Base-by-base conservation (phyloP, 352 stramenopile species). In the Globisporangium heterothallicum region DNA sequence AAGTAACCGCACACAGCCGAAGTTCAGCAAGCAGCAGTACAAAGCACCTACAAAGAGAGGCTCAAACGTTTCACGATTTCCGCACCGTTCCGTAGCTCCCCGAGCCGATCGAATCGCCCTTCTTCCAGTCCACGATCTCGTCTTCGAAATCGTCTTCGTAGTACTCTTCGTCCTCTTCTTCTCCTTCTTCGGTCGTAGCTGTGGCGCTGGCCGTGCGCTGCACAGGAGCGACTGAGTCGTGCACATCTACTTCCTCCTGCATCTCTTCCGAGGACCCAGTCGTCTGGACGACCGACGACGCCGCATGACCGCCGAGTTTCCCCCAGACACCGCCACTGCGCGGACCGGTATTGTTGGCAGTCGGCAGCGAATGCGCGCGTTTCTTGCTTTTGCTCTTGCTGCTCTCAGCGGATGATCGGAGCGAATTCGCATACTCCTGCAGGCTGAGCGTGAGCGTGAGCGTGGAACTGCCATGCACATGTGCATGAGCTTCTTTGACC, bases 41-140 rank as follows among this genome's bases (percentile, higher is more conserved):
- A n/a, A n/a, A n/a, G n/a, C n/a, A n/a, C n/a, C n/a, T n/a, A n/a
- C n/a, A n/a, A n/a, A n/a, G n/a, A n/a, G n/a, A n/a, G n/a, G n/a
- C n/a, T n/a, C n/a, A n/a, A n/a, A n/a, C n/a, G n/a, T n/a, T n/a
- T n/a, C n/a, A n/a, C n/a, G n/a, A n/a, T n/a, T n/a, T n/a, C n/a
- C 52, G 24, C 54, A 82, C 76, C 42, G 72, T 86, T 30, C 77
- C 77, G 54, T 85, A 88, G 56, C 74, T 84, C 2, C 77, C 77
- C 26, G 74, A 78, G 10, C 77, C 77, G 16, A 88, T 74, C 3
- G 70, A 61, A 32, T 74, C 72, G 14, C 65, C 77, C 36, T 72
- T 77, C 24, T 74, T 82, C 77, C 77, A 88, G 34, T 82, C 67
- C 0, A 59, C 68, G 40, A 75, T 66, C 25, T 80, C 72, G 38